A percentile compares a stretch with the other conserved stretches of the same genome.
These are phyloP conservation scores for Gossypium anomalum DNA, from an alignment of 345 rosid genomes.

Conservation along the genomic window DNA sequence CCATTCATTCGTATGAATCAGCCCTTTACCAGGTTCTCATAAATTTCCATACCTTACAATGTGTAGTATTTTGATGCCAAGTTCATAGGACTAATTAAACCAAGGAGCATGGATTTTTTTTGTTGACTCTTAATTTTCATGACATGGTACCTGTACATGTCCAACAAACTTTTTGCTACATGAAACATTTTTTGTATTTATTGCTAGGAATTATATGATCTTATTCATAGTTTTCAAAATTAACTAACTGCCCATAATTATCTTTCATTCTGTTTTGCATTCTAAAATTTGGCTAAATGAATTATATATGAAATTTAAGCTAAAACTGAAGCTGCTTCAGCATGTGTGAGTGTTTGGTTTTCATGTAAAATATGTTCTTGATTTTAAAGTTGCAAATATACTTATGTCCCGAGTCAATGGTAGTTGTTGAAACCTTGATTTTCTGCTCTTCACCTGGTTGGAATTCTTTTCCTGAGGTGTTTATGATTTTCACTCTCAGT, in stretches of 20 bases:
- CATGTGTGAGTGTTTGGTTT: neutral
- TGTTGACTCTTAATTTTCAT: neutral
- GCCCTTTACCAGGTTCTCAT: conserved; percentile 56
- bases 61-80: neutral
- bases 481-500: neutral
- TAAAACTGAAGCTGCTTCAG: neutral
- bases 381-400: conserved; percentile 2
- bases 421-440: neutral
- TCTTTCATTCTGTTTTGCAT: neutral
- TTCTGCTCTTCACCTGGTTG: neutral
- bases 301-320: neutral
- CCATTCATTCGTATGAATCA: conserved; percentile 54
- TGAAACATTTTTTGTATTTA: neutral
- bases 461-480: neutral
- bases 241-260: neutral
- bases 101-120: neutral
- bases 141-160: neutral
- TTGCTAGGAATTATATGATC: neutral
- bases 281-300: neutral
- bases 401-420: neutral
- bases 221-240: neutral
- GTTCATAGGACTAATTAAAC: neutral
- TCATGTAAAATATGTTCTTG: neutral
- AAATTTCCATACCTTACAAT: conserved; percentile 1
- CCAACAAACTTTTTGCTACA: neutral